Base-by-base conservation (phyloP, 345 rosid species). In the Luvunga scandens region DNA sequence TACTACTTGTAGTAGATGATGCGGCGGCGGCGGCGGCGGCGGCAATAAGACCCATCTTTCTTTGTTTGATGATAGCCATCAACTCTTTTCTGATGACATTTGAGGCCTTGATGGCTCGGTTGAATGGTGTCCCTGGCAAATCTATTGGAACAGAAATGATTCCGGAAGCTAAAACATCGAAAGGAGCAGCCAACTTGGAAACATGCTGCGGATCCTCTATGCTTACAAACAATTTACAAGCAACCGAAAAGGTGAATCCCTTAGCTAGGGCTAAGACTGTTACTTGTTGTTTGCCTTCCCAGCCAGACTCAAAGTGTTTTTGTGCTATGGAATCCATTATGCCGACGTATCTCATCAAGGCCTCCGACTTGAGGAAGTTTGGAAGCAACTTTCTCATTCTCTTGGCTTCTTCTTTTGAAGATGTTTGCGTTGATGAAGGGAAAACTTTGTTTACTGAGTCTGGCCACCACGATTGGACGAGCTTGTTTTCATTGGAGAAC, bases 381-480 rank as follows among this genome's bases (percentile, higher is more conserved):
- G 83, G 82, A 0, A 88, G 78, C 39, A 82, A 69, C 79, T 82
- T 82, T 78, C 81, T 78, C 75, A 86, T 76, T 59, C 80, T 86
- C 73, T 66, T 88, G 53, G 91, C 62, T 75, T 88, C 85, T 30
- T 83, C 89, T 21, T 56, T 81, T 6, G 83, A 81, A 18, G 84
- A 83, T 0, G 86, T 79, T 34, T 84, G 79, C 10, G 16, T 66
- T 0, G 89, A 81, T 25, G 85, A 80, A 38, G 91, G 86, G 50
- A 88, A 88, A 63, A 88, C 76, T 77, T 86, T 86, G 71, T 88
- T 61, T 0, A 88, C 91, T 0, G 91, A 88, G 53, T 75, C 84
- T 2, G 91, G 91, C 91, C 88, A 88, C 89, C 91, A 88, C 0
- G 88, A 36, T 2, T 65, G 79, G 55, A 88, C 91, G 0, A 84